Evolutionary conservation across 2,329 filamentous ascomycete genomes (phyloP).

Genomic region (Alternaria arborescens): DNA sequence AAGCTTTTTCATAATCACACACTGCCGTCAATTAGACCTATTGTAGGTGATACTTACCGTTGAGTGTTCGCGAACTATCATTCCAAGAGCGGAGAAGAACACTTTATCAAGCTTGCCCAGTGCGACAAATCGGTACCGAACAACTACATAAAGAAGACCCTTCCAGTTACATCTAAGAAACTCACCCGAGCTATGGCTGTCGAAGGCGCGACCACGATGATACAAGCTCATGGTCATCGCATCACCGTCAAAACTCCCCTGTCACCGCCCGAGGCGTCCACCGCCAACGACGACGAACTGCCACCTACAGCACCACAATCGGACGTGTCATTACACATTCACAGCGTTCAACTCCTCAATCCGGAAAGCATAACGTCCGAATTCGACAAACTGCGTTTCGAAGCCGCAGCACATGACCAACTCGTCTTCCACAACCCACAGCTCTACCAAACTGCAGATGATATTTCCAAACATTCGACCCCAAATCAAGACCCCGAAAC

Average conservation of each 20-base stretch:
- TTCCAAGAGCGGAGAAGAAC: background rate
- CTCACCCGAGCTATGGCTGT: background rate
- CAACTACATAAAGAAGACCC: background rate
- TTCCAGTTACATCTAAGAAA: background rate
- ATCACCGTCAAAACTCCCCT: background rate
- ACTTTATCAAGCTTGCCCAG: background rate
- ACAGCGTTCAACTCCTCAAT: slow-evolving; percentile 27
- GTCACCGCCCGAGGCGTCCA: background rate
- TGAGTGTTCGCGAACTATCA: background rate
- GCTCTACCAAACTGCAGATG: slow-evolving; percentile 24
- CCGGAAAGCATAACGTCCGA: slow-evolving; percentile 40
- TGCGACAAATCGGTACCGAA: background rate
- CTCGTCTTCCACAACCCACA: slow-evolving; percentile 16
- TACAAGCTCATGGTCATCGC: background rate
- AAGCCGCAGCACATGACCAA: slow-evolving; percentile 44
- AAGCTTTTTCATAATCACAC: background rate
- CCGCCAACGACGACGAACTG: background rate
- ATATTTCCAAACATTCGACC: background rate
- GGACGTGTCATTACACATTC: background rate
- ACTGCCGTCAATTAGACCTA: background rate
- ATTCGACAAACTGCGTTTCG: slow-evolving; percentile 46
- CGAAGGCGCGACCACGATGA: background rate
- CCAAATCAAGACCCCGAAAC: background rate
- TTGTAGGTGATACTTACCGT: background rate
- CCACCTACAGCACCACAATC: background rate